phyloP scores from a whole-genome alignment of 1,284 basidiomycete genomes.

The Ceratobasidium sp. region DNA sequence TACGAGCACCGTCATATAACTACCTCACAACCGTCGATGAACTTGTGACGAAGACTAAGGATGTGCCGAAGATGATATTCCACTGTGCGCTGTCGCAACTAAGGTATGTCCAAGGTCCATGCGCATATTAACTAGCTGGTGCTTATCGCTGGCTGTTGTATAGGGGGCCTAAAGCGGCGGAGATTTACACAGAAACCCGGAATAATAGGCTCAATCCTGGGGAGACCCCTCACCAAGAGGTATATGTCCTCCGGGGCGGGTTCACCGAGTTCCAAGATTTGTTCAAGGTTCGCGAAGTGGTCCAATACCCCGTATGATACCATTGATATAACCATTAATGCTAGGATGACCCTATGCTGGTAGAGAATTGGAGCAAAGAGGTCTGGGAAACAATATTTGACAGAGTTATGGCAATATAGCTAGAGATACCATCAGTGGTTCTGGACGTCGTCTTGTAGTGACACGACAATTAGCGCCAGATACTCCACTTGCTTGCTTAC shows the following conservation, averaged over 20 bases:
- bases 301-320: constrained; percentile 1
- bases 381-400: constrained; percentile 47
- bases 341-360: constrained; percentile 72
- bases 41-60: constrained; percentile 69
- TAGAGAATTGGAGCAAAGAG: constrained; percentile 75
- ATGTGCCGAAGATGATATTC: constrained; percentile 72
- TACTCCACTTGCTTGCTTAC: too few species aligned
- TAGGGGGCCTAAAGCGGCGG: constrained; percentile 79
- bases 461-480: too few species aligned
- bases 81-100: constrained; percentile 80
- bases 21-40: constrained; percentile 68
- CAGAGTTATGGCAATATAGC: too few species aligned
- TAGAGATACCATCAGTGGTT: too few species aligned
- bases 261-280: constrained; percentile 74
- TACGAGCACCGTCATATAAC: constrained; percentile 68
- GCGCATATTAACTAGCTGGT: neutral
- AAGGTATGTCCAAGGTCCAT: constrained; percentile 61
- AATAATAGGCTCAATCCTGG: constrained; percentile 54
- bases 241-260: constrained; percentile 73
- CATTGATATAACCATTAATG: neutral
- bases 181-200: constrained; percentile 72
- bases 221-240: constrained; percentile 61
- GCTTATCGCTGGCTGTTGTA: constrained; percentile 24
- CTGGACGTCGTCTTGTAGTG: too few species aligned
- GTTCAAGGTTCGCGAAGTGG: constrained; percentile 64